These are phyloP conservation scores for Quercus alba DNA, from an alignment of 306 rosid species.

Conservation along the genomic window DNA sequence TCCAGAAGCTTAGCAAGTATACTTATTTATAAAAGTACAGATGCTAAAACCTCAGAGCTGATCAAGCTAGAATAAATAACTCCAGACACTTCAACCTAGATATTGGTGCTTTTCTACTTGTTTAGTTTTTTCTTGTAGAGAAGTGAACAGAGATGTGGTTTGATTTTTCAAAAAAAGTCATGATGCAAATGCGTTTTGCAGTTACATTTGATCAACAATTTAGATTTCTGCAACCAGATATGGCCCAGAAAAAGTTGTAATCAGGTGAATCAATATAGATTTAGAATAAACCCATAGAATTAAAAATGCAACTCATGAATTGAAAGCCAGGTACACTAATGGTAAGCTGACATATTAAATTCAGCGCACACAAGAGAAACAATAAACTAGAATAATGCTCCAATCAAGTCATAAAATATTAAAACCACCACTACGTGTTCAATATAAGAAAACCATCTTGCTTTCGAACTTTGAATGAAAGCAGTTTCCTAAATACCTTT, in stretches of 20 bases:
- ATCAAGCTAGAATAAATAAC: not conserved
- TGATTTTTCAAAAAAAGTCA: not conserved
- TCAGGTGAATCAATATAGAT: not conserved
- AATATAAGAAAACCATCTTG: not conserved
- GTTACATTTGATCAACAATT: too few relatives aligned
- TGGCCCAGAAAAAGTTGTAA: not conserved
- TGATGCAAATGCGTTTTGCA: not conserved
- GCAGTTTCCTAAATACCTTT: constrained; percentile 41
- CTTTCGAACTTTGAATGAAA: not conserved
- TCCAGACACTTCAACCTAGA: not conserved
- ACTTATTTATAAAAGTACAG: not conserved
- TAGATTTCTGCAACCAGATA: too few relatives aligned
- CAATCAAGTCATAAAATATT: not conserved
- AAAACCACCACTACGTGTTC: not conserved
- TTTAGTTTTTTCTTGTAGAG: not conserved
- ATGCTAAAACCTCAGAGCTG: not conserved
- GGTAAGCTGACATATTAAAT: not conserved
- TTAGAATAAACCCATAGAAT: not conserved
- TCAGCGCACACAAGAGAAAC: not conserved
- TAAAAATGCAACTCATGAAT: not conserved
- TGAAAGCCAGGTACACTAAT: not conserved
- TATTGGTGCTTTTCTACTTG: not conserved
- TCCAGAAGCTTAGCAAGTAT: not conserved
- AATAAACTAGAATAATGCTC: not conserved
- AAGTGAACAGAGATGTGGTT: not conserved